Evolutionary conservation across 345 rosid species (phyloP).

Genomic region (Odontarrhena argentea): DNA sequence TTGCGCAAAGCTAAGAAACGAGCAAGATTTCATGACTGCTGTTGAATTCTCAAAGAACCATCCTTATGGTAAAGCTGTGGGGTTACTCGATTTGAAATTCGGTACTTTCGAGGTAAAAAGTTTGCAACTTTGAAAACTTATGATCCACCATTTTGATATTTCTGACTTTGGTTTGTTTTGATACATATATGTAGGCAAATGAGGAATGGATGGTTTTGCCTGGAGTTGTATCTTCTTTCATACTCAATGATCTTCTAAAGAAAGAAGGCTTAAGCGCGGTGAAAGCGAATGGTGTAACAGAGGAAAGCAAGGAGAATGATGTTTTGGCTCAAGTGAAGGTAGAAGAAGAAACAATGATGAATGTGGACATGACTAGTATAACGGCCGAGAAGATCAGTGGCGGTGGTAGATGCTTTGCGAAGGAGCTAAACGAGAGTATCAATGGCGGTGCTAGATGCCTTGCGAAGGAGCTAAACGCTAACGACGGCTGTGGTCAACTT

Average conservation of each 20-base stretch:
- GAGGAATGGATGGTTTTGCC: slow-evolving; percentile 68
- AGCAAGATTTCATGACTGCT: slow-evolving; percentile 68
- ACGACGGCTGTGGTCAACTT: slow-evolving; percentile 30
- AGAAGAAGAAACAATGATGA: slow-evolving; percentile 36
- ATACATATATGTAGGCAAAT: slow-evolving; percentile 56
- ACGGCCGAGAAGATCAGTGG: slow-evolving; percentile 35
- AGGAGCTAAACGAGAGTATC: slow-evolving; percentile 30
- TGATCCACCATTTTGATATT: slow-evolving; percentile 2
- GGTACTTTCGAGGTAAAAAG: slow-evolving; percentile 62
- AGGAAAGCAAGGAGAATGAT: slow-evolving; percentile 26
- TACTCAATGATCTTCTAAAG: slow-evolving; percentile 54
- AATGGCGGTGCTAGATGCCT: slow-evolving; percentile 44
- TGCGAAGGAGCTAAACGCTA: slow-evolving; percentile 22
- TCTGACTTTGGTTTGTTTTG: slow-evolving; percentile 15
- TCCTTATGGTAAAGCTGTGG: slow-evolving; percentile 88
- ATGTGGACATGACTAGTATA: slow-evolving; percentile 3
- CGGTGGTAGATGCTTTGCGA: slow-evolving; percentile 39
- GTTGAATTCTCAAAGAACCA: slow-evolving; percentile 71
- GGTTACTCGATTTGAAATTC: slow-evolving; percentile 70
- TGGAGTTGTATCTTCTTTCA: slow-evolving; percentile 60
- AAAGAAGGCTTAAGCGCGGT: slow-evolving; percentile 47
- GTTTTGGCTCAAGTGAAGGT: slow-evolving; percentile 31
- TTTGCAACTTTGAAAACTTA: slow-evolving; percentile 13
- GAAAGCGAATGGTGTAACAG: slow-evolving; percentile 30
- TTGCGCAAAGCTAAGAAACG: slow-evolving; percentile 50